phyloP scores from a whole-genome alignment of 2,329 filamentous ascomycete species.

The Catunica adiposa region DNA sequence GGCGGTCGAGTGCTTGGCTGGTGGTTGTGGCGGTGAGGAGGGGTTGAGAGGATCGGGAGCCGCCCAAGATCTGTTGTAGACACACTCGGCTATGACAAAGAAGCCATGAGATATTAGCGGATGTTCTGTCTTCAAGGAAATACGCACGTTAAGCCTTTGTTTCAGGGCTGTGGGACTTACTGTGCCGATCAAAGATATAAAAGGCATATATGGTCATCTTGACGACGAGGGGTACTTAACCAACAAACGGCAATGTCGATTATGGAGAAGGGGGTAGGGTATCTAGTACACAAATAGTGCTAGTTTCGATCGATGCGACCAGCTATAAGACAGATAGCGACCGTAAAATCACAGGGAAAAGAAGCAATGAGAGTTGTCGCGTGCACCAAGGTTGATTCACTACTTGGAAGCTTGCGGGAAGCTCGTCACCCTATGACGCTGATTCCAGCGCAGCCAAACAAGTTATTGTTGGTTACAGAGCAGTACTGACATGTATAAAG shows the following conservation, averaged over 20 bases:
- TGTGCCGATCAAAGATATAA: constrained; percentile 98
- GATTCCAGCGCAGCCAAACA: not conserved
- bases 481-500: not conserved
- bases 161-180: constrained; percentile 34
- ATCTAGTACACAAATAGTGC: not conserved
- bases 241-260: not conserved
- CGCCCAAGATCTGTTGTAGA: constrained; percentile 83
- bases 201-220: constrained; percentile 90
- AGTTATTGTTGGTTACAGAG: not conserved
- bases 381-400: not conserved
- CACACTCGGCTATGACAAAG: constrained; percentile 62
- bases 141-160: not conserved
- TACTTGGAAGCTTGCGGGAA: not conserved
- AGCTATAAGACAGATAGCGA: not conserved
- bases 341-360: not conserved
- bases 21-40: constrained; percentile 17
- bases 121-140: not conserved
- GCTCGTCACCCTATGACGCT: not conserved
- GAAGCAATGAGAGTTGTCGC: constrained; percentile 2
- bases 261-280: not conserved
- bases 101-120: not conserved
- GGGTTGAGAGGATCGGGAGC: constrained; percentile 25
- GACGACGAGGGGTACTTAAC: not conserved
- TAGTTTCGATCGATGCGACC: not conserved
- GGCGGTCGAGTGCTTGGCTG: constrained; percentile 22